Conservation (phyloP, 768 basidiomycete genomes). For the Hirschioporus abietinus region DNA sequence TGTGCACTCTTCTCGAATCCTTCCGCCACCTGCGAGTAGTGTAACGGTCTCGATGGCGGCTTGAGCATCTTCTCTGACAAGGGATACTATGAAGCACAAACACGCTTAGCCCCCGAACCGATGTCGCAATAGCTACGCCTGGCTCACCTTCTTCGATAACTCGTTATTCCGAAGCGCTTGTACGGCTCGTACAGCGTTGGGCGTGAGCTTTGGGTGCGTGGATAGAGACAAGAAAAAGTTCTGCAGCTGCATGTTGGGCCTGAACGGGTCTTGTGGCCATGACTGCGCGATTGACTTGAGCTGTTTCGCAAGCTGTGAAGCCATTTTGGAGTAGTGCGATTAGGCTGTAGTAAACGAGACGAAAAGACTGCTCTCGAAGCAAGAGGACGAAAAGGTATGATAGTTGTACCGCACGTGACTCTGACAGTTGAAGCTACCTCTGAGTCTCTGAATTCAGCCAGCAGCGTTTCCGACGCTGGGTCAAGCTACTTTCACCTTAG, state of each 20-base stretch:
- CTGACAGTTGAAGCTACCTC: too few relatives aligned
- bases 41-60: constrained; percentile 65
- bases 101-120: constrained; percentile 6
- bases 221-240: constrained; percentile 60
- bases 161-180: constrained; percentile 49
- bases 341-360: background rate
- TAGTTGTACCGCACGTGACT: too few relatives aligned
- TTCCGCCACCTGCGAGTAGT: constrained; percentile 70
- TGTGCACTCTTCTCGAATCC: constrained; percentile 70
- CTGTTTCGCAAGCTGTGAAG: constrained; percentile 39
- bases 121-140: background rate
- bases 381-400: too few relatives aligned
- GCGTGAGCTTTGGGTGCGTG: constrained; percentile 62
- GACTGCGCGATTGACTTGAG: constrained; percentile 50
- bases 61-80: constrained; percentile 57
- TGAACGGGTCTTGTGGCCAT: constrained; percentile 72
- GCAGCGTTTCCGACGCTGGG: too few relatives aligned
- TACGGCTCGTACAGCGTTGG: constrained; percentile 54
- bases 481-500: too few relatives aligned
- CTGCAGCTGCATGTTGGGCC: constrained; percentile 70
- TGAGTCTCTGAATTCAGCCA: too few relatives aligned
- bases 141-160: constrained; percentile 50
- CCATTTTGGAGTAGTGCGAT: background rate
- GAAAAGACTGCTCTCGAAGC: too few relatives aligned
- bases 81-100: constrained; percentile 46